A percentile compares a stretch with the other conserved stretches of the same genome.
These are phyloP conservation scores for Saturnispora sekii DNA, from an alignment of 805 yeast species.

Conservation along the genomic window DNA sequence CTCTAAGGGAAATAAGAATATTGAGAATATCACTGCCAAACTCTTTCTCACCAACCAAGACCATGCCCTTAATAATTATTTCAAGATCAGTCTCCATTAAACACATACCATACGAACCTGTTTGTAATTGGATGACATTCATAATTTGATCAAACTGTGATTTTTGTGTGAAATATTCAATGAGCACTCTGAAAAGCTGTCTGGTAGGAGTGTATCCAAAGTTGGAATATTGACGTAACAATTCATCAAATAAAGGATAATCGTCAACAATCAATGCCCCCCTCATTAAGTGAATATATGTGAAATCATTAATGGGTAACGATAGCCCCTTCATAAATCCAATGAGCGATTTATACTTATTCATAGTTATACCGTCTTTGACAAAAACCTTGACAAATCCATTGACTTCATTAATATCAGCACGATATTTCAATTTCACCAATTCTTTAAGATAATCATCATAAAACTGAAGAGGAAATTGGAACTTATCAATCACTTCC, in stretches of 20 bases:
- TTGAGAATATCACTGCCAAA: not conserved
- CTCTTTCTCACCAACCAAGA: not conserved
- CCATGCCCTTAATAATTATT: not conserved
- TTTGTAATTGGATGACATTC: slow-evolving; percentile 17
- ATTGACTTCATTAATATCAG: not conserved
- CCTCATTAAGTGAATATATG: slow-evolving; percentile 14
- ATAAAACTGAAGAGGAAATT: slow-evolving; percentile 1
- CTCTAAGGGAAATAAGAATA: slow-evolving; percentile 1
- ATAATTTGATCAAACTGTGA: slow-evolving; percentile 14
- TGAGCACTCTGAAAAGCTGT: slow-evolving; percentile 13
- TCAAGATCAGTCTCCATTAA: slow-evolving; percentile 11
- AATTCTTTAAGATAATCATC: slow-evolving; percentile 7
- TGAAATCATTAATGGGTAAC: slow-evolving; percentile 9
- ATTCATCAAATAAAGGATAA: slow-evolving; percentile 11
- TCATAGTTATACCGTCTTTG: not conserved
- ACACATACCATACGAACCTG: slow-evolving; percentile 12
- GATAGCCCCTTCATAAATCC: not conserved
- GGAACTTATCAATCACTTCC: not conserved
- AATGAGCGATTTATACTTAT: slow-evolving; percentile 1
- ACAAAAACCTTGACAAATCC: slow-evolving; percentile 2
- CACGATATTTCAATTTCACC: not conserved
- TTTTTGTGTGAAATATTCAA: not conserved
- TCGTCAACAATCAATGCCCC: slow-evolving; percentile 14
- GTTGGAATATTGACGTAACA: slow-evolving; percentile 12
- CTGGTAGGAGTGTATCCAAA: slow-evolving; percentile 16